Base-by-base conservation (phyloP, 1,284 basidiomycete genomes). In the Mycena citricolor region DNA sequence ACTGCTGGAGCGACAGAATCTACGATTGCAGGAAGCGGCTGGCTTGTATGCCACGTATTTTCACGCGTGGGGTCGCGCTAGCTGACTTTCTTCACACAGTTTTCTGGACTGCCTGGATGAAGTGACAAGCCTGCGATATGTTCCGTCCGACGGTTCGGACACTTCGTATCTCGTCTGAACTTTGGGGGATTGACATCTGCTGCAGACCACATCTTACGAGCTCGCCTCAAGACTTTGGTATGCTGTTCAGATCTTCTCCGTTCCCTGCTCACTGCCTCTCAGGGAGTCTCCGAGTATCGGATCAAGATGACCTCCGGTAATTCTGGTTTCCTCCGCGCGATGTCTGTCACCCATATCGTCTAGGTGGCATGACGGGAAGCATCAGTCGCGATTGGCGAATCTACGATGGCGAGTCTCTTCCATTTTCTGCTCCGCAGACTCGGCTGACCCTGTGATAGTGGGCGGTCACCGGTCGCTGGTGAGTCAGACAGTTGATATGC, bases 171-270 rank as follows among this genome's bases (percentile, higher is more conserved):
- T 32, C 32, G 37, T 23, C 25, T 30, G 21, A 23, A 19, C 33
- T 1, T 17, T 19, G 22, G 8, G 10, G 20, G 36, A 16, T 29
- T 39, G 44, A 22, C 42, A 14, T 32, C 12, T 19, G 39, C 20
- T 31, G 11, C 47, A 75, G 90, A 94, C 62, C 94, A 97, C 59
- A 93, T 97, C 53, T 74, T 97, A 8, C 82, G 91, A 22, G 92
- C 92, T 12, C 86, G 94, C 53, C 79, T 97, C 54, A 97, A 95
- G 70, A 95, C 94, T 3, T 81, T 94, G 3, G 46, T 40, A 33
- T 20, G 6, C 19, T 21, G 43, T 23, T 32, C 6, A 21, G 16
- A 11, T 17, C n/a, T 21, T 33, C 13, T n/a, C 11, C n/a, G 10
- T 14, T n/a, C 13, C 19, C 28, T 14, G 23, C 33, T 47, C 26